Evolutionary conservation across 1,284 basidiomycete genomes (phyloP).

Genomic region (Macrocybe sp.): DNA sequence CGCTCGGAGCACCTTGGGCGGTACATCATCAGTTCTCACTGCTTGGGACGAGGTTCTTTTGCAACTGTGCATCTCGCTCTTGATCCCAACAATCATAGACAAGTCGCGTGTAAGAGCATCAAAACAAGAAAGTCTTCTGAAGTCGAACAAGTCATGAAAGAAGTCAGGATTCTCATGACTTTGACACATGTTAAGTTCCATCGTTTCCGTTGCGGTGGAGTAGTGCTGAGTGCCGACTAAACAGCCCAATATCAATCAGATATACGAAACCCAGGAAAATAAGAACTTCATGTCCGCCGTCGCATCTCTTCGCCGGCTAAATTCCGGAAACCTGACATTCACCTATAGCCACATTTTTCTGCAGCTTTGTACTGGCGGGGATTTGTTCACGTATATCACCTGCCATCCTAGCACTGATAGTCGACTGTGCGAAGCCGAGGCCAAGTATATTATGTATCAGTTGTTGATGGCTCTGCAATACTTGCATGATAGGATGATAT

Average conservation of each 20-base stretch:
- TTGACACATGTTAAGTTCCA: constrained; percentile 60
- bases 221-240: constrained; percentile 2
- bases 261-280: constrained; percentile 65
- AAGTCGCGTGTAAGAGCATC: constrained; percentile 83
- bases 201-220: background rate
- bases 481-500: constrained; percentile 69
- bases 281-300: constrained; percentile 52
- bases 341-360: constrained; percentile 65
- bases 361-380: constrained; percentile 71
- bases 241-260: constrained; percentile 78
- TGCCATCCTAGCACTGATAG: constrained; percentile 45
- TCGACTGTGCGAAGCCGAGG: constrained; percentile 70
- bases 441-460: constrained; percentile 82
- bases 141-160: constrained; percentile 62
- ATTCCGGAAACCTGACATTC: background rate
- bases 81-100: constrained; percentile 54
- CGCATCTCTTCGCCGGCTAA: constrained; percentile 1
- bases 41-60: constrained; percentile 75
- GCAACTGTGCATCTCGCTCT: constrained; percentile 76
- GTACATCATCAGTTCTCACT: constrained; percentile 69
- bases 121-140: constrained; percentile 53
- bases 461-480: constrained; percentile 69
- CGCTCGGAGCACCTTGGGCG: constrained; percentile 43
- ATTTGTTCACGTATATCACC: constrained; percentile 77
- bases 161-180: constrained; percentile 66